These are phyloP conservation scores for Triticum monococcum DNA, from an alignment of 176 grass and related monocot genomes.

Conservation along the genomic window DNA sequence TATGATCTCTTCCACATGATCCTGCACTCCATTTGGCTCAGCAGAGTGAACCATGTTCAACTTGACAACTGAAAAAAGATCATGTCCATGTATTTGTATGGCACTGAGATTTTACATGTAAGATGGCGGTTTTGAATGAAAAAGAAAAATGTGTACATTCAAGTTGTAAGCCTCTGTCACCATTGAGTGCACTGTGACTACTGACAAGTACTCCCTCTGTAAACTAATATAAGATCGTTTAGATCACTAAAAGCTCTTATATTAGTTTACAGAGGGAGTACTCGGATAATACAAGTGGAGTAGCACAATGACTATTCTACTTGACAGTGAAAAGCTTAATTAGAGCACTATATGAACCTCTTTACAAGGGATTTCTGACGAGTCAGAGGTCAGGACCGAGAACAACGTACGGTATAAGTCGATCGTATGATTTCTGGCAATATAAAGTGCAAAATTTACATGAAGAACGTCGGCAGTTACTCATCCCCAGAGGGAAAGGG, in stretches of 20 bases:
- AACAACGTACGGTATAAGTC: neutral
- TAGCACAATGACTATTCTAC: neutral
- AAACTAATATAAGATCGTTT: too few relatives aligned
- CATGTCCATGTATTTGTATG: neutral
- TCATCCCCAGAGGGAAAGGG: neutral
- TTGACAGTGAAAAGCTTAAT: neutral
- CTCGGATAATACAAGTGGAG: neutral
- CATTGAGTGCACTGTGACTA: neutral
- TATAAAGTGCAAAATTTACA: slow-evolving; percentile 26
- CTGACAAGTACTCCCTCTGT: neutral
- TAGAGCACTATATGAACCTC: neutral
- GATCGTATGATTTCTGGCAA: neutral
- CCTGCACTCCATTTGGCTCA: slow-evolving; percentile 88
- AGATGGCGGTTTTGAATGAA: neutral
- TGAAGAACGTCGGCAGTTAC: neutral
- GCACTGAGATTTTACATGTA: neutral
- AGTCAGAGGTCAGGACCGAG: neutral
- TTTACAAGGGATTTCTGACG: neutral
- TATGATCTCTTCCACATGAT: slow-evolving; percentile 93
- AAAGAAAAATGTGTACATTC: neutral
- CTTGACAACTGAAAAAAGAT: slow-evolving; percentile 26
- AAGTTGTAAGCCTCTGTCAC: slow-evolving; percentile 1
- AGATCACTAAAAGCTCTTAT: too few relatives aligned
- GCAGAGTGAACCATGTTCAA: slow-evolving; percentile 59
- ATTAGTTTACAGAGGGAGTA: too few relatives aligned